Evolutionary conservation across 1,284 basidiomycete species (phyloP).

Genomic region (Pseudozyma pruni): DNA sequence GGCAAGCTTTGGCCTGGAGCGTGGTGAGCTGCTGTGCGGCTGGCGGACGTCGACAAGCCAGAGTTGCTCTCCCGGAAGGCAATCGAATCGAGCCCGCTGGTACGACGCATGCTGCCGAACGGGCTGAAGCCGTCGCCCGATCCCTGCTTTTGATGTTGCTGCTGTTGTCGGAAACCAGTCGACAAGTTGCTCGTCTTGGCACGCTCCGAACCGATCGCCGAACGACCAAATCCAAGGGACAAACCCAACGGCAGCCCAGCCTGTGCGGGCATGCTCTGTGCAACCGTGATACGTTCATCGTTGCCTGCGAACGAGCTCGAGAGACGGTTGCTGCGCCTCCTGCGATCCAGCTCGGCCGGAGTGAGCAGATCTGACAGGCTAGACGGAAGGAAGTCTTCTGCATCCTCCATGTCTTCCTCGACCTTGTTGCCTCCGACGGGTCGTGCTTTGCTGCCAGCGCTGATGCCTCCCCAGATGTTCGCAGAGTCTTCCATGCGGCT

Average conservation of each 20-base stretch:
- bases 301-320: conserved; percentile 42
- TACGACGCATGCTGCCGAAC: conserved; percentile 15
- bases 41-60: conserved; percentile 24
- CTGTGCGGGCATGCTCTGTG: conserved; percentile 60
- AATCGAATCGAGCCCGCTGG: conserved; percentile 33
- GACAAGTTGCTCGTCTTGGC: conserved; percentile 44
- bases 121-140: conserved; percentile 18
- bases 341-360: conserved; percentile 64
- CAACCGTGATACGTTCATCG: conserved; percentile 24
- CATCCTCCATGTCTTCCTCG: conserved; percentile 45
- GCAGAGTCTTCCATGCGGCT: conserved; percentile 37
- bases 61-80: conserved; percentile 27
- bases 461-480: conserved; percentile 36
- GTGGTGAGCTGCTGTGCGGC: conserved; percentile 70
- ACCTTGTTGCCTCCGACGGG: conserved; percentile 16
- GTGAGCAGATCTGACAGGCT: conserved; percentile 65
- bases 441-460: conserved; percentile 6
- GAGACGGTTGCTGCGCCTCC: conserved; percentile 39
- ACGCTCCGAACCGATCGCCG: conserved; percentile 30
- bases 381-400: conserved; percentile 71
- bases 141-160: conserved; percentile 5
- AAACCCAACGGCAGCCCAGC: conserved; percentile 16
- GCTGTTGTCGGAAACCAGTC: conserved; percentile 40
- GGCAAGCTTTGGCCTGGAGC: conserved; percentile 87
- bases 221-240: conserved; percentile 32